phyloP scores from a whole-genome alignment of 164 flowering plant genomes.

The Litsea cubeba region DNA sequence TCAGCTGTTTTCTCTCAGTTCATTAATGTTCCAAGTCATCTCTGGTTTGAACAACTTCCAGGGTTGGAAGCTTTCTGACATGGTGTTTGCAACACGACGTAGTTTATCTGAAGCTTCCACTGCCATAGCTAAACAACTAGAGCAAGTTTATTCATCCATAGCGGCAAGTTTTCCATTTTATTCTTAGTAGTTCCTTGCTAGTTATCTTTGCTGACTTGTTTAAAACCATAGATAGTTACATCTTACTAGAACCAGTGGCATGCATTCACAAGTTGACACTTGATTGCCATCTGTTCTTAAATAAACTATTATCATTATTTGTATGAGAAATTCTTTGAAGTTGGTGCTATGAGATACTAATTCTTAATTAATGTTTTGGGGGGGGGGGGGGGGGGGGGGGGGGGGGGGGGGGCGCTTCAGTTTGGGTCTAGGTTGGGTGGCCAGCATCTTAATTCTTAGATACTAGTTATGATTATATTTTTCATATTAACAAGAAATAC shows the following conservation, averaged over 20 bases:
- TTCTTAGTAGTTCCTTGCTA: neutral
- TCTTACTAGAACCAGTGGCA: neutral
- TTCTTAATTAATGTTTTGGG: too few species aligned
- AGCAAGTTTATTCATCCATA: slow-evolving; percentile 63
- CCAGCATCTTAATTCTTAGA: too few species aligned
- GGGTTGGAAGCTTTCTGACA: slow-evolving; percentile 95
- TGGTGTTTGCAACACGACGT: slow-evolving; percentile 90
- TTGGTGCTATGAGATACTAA: too few species aligned
- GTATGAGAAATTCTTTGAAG: too few species aligned
- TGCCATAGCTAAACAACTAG: slow-evolving; percentile 64
- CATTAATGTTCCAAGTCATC: neutral
- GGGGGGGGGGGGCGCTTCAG: too few species aligned
- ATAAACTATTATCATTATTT: too few species aligned
- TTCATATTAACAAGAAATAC: too few species aligned
- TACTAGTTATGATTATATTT: too few species aligned
- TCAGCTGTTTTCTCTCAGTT: slow-evolving; percentile 2
- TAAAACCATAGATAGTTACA: too few species aligned
- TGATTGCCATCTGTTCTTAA: too few species aligned
- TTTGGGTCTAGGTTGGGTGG: too few species aligned
- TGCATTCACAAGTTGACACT: neutral
- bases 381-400: too few species aligned
- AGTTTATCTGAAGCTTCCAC: slow-evolving; percentile 70
- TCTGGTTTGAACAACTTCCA: slow-evolving; percentile 25
- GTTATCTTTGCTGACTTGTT: neutral
- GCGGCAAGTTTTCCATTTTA: slow-evolving; percentile 39